Percentiles rank a stretch among this genome's conserved stretches.
These are phyloP conservation scores for Nicotiana attenuata DNA, from an alignment of 257 asterid genomes.

Conservation along the genomic window DNA sequence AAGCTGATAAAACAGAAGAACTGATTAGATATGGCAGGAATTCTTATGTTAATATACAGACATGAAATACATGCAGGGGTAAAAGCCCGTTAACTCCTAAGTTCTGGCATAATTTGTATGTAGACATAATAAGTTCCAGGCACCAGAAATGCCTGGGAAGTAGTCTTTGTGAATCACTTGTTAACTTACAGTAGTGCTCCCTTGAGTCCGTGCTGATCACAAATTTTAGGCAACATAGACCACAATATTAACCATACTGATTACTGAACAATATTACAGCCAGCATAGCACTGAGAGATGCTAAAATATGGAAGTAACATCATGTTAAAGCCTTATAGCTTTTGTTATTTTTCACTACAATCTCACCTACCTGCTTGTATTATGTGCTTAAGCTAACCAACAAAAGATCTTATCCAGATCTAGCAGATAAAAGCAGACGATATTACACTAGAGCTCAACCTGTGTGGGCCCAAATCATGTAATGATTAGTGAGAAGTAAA, in stretches of 20 bases:
- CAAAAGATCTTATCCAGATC: conserved; percentile 4
- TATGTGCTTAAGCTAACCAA: conserved; percentile 5
- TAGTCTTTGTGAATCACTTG: conserved; percentile 5
- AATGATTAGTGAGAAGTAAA: neutral
- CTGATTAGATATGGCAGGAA: neutral
- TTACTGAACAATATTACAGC: neutral
- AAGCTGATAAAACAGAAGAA: conserved; percentile 48
- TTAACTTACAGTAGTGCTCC: neutral
- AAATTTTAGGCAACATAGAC: neutral
- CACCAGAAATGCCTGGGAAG: conserved; percentile 4
- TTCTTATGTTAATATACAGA: neutral
- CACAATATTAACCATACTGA: neutral
- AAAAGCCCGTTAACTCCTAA: neutral
- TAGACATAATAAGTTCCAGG: neutral
- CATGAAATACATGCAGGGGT: neutral
- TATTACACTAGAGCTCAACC: neutral
- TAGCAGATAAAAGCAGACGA: neutral
- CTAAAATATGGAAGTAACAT: neutral
- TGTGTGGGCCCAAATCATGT: neutral
- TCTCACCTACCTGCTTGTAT: neutral
- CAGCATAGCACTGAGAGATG: neutral
- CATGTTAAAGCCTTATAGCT: neutral
- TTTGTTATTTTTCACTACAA: neutral
- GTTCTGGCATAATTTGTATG: neutral
- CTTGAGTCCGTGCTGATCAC: neutral